Conservation (phyloP, 2,329 filamentous ascomycete species). For the Amauroascus niger region DNA sequence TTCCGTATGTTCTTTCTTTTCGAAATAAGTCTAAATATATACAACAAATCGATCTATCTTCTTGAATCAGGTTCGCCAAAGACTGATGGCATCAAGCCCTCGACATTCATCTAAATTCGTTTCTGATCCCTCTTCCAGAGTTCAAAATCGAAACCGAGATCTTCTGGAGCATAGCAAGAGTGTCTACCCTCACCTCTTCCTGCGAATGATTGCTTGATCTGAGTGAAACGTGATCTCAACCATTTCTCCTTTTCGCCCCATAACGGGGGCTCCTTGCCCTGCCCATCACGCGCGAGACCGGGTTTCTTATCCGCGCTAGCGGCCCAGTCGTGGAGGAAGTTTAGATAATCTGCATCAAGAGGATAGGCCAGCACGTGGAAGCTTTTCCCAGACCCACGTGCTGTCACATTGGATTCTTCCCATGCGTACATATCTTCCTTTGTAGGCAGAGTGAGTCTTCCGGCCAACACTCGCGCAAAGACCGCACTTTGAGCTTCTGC, state of each 20-base stretch:
- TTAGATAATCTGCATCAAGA: slow-evolving; percentile 38
- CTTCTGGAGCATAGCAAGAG: slow-evolving; percentile 54
- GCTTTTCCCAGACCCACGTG: slow-evolving; percentile 39
- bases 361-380: slow-evolving; percentile 49
- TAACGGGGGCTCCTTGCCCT: slow-evolving; percentile 57
- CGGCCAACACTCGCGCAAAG: slow-evolving; percentile 67
- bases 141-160: slow-evolving; percentile 60
- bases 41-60: no score
- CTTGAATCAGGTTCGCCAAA: no score
- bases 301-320: slow-evolving; percentile 27
- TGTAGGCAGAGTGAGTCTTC: slow-evolving; percentile 55
- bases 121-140: slow-evolving; percentile 21
- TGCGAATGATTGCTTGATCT: slow-evolving; percentile 64
- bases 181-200: slow-evolving; percentile 49
- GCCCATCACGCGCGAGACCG: slow-evolving; percentile 36
- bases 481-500: slow-evolving; percentile 70
- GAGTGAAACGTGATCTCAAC: slow-evolving; percentile 57
- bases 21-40: no score
- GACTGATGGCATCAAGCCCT: no score
- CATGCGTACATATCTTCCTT: slow-evolving; percentile 56
- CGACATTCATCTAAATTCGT: neutral
- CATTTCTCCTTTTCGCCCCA: slow-evolving; percentile 66
- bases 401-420: slow-evolving; percentile 43
- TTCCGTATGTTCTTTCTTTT: no score
- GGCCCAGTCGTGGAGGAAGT: slow-evolving; percentile 38